A percentile compares a stretch with the other conserved stretches of the same genome.
Conservation (phyloP, 345 rosid species). For the Psidium guajava region DNA sequence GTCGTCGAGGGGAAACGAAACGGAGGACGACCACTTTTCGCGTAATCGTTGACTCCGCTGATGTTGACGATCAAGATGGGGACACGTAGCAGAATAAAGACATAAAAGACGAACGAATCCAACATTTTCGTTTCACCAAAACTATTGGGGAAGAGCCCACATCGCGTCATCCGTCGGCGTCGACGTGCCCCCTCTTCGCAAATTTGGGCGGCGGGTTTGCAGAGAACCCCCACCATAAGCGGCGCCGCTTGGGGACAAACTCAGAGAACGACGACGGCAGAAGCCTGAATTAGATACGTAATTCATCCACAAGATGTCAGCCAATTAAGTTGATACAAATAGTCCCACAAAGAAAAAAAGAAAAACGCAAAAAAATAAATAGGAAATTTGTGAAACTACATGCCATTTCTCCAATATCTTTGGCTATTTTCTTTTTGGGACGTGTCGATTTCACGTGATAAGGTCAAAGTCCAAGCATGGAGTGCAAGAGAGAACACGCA, state of each 20-base stretch:
- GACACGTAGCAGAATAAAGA: not conserved
- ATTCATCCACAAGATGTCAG: not conserved
- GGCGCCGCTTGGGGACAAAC: not conserved
- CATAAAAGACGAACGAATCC: not conserved
- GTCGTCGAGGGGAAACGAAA: too few species aligned
- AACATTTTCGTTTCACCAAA: not conserved
- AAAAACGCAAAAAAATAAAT: too few species aligned
- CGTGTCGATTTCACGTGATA: not conserved
- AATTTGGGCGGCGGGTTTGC: not conserved
- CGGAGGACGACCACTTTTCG: not conserved
- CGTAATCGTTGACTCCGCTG: not conserved
- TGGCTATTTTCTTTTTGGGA: not conserved
- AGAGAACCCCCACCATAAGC: not conserved
- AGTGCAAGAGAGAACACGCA: not conserved
- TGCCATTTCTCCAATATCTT: not conserved
- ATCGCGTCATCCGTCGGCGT: not conserved
- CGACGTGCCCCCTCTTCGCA: not conserved
- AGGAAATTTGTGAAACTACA: not conserved
- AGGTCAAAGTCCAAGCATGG: not conserved
- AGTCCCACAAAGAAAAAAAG: too few species aligned
- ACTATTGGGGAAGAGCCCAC: not conserved
- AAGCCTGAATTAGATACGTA: not conserved
- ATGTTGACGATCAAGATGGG: not conserved
- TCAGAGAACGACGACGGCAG: not conserved
- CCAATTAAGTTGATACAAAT: too few species aligned